Conservation (phyloP, 2,329 filamentous ascomycete genomes). For the Hypomyces rosellus region DNA sequence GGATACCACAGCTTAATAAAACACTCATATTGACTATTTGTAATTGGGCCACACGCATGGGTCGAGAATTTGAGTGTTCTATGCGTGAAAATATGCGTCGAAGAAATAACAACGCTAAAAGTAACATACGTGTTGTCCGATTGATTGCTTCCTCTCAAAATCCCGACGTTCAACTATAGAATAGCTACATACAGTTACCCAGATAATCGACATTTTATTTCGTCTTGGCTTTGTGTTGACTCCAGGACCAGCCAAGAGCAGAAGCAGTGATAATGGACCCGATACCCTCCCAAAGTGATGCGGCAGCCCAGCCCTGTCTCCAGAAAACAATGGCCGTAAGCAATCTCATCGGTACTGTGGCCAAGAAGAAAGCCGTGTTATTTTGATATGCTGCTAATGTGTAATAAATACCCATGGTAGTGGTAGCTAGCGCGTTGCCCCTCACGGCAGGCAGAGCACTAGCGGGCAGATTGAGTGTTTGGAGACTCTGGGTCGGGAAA, state of each 20-base stretch:
- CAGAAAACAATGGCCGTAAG: slow-evolving; percentile 23
- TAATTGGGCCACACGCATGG: too few relatives aligned
- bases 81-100: too few relatives aligned
- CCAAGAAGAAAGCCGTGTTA: slow-evolving; percentile 23
- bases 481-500: too few relatives aligned
- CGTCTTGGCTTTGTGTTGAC: background rate
- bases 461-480: background rate
- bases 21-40: too few relatives aligned
- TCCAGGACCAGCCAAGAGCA: background rate
- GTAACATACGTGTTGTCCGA: too few relatives aligned
- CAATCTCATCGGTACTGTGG: slow-evolving; percentile 26
- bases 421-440: slow-evolving; percentile 21
- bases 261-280: slow-evolving; percentile 16
- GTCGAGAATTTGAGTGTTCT: too few relatives aligned
- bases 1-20: too few relatives aligned
- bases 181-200: too few relatives aligned
- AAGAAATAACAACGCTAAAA: too few relatives aligned
- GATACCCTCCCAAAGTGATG: slow-evolving; percentile 24
- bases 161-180: too few relatives aligned
- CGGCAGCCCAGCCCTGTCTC: slow-evolving; percentile 20
- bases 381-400: slow-evolving; percentile 25
- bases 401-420: slow-evolving; percentile 29
- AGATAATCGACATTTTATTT: too few relatives aligned
- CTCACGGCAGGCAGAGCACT: slow-evolving; percentile 5
- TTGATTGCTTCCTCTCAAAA: too few relatives aligned